phyloP scores from a whole-genome alignment of 2,329 filamentous ascomycete species.

The Aurifilum marmelostoma region DNA sequence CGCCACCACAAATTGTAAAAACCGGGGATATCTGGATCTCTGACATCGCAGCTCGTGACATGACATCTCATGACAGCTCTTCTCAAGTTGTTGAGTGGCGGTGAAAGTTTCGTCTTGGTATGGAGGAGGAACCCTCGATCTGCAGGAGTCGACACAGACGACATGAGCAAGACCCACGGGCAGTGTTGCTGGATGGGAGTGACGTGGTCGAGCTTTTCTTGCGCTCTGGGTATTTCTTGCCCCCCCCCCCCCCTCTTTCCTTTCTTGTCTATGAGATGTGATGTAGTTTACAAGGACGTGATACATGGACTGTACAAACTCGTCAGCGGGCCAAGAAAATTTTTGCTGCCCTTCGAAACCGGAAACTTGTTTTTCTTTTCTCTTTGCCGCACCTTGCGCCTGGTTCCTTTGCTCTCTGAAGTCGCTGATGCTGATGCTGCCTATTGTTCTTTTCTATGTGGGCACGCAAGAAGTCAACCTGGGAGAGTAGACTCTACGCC shows the following conservation, averaged over 20 bases:
- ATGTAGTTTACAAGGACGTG: constrained; percentile 7
- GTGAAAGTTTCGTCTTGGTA: background rate
- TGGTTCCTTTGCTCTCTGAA: background rate
- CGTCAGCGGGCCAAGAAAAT: background rate
- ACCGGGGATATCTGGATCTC: background rate
- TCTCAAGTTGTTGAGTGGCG: background rate
- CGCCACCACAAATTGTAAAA: background rate
- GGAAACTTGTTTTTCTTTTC: background rate
- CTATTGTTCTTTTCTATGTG: background rate
- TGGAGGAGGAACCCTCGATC: background rate
- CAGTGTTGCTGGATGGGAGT: background rate
- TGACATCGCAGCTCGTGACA: background rate
- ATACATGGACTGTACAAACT: constrained; percentile 12
- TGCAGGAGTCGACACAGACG: background rate
- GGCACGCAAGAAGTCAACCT: background rate
- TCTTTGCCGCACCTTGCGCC: background rate
- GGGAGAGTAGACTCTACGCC: background rate
- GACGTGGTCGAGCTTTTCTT: background rate
- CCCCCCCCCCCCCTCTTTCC: too few species aligned
- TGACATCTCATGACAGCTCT: background rate
- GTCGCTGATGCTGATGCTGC: constrained; percentile 1
- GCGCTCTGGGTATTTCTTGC: background rate
- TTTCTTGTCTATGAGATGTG: constrained; percentile 16
- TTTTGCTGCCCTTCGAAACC: background rate
- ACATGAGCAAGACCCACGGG: background rate